Evolutionary conservation across 352 stramenopile genomes (phyloP).

Genomic region (Ophiocytium majus): DNA sequence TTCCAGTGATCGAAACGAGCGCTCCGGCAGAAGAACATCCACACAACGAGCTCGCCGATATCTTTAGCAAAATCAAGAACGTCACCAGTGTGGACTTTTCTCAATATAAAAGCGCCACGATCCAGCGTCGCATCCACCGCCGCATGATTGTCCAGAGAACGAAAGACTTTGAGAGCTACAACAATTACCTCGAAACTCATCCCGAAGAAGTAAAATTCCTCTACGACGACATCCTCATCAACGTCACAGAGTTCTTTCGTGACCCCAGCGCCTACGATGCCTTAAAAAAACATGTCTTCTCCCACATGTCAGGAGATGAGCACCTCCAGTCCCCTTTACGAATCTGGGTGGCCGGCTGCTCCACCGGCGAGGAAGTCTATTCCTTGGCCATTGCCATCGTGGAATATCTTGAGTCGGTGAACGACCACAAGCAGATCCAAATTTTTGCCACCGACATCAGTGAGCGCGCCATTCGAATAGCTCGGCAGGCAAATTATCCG

Average conservation of each 20-base stretch:
- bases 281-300: neutral
- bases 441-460: slow-evolving; percentile 3
- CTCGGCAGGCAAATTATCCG: neutral
- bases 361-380: slow-evolving; percentile 1
- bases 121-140: neutral
- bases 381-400: neutral
- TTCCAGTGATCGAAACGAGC: neutral
- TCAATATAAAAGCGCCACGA: neutral
- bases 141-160: neutral
- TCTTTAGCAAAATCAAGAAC: neutral
- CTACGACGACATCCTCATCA: neutral
- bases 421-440: neutral
- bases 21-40: too few relatives aligned
- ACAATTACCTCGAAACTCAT: neutral
- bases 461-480: neutral
- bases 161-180: neutral
- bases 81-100: neutral
- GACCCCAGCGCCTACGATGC: neutral
- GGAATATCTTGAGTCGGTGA: neutral
- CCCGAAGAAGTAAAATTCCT: neutral
- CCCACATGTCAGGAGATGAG: neutral
- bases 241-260: neutral
- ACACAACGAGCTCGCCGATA: neutral
- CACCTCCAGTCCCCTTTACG: neutral
- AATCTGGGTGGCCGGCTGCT: slow-evolving; percentile 1